Evolutionary conservation across 2,329 filamentous ascomycete genomes (phyloP).

Genomic region (Arthroderma uncinatum): DNA sequence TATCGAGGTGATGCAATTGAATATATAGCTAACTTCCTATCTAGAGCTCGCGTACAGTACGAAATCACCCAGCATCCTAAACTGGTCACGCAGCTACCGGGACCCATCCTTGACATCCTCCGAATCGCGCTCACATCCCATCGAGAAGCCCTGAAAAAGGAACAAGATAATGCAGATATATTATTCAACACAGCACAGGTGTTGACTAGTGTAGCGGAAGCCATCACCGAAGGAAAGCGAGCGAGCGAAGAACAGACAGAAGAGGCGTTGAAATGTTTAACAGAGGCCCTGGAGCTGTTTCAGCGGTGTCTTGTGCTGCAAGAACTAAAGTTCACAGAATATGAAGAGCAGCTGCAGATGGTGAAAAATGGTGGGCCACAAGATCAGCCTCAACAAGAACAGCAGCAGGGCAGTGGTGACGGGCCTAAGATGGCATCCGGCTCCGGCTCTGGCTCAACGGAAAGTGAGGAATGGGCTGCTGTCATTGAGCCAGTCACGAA

Average conservation of each 20-base stretch:
- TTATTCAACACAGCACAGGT: constrained; percentile 64
- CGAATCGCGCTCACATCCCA: constrained; percentile 53
- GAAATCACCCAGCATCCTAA: constrained; percentile 57
- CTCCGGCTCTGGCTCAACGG: constrained; percentile 19
- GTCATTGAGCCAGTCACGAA: constrained; percentile 57
- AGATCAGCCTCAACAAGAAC: constrained; percentile 14
- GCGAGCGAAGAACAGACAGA: constrained; percentile 31
- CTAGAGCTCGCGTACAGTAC: constrained; percentile 57
- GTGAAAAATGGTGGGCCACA: constrained; percentile 23
- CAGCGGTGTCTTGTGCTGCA: constrained; percentile 46
- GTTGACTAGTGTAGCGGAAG: constrained; percentile 54
- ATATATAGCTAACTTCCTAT: neutral
- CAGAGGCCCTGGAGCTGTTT: constrained; percentile 52
- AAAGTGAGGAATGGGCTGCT: constrained; percentile 51
- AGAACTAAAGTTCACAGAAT: constrained; percentile 39
- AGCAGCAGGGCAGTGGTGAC: constrained; percentile 9
- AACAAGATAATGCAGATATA: constrained; percentile 54
- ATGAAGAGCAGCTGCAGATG: constrained; percentile 33
- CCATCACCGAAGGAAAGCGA: constrained; percentile 43
- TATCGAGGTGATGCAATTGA: neutral
- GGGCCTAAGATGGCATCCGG: constrained; percentile 7
- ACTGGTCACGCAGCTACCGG: constrained; percentile 48
- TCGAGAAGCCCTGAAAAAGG: constrained; percentile 47
- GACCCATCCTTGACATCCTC: constrained; percentile 44
- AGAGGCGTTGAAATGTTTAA: constrained; percentile 43